phyloP scores from a whole-genome alignment of 139 green algal species.

The Picochlorum sp. region DNA sequence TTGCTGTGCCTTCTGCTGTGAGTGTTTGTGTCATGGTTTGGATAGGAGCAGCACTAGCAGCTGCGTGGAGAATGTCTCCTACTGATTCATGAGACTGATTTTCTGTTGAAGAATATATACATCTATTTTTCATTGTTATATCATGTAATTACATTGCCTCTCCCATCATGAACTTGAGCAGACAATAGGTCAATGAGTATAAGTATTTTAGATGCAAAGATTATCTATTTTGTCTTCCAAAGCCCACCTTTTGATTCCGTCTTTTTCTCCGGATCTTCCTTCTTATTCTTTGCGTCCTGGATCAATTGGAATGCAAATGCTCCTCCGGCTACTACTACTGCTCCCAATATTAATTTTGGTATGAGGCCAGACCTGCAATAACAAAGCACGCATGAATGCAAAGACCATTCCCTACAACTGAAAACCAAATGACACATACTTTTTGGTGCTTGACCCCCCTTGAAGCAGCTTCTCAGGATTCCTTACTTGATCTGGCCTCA shows the following conservation, averaged over 20 bases:
- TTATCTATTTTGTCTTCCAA: too few relatives aligned
- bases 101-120: too few relatives aligned
- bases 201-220: too few relatives aligned
- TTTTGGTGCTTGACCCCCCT: background rate
- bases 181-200: too few relatives aligned
- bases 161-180: too few relatives aligned
- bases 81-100: too few relatives aligned
- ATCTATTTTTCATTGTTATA: background rate
- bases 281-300: background rate
- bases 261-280: background rate
- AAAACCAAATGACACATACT: background rate
- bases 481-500: slow-evolving; percentile 19
- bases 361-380: background rate
- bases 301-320: background rate
- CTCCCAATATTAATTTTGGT: background rate
- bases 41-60: slow-evolving; percentile 21
- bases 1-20: slow-evolving; percentile 31
- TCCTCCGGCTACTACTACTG: background rate
- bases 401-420: background rate
- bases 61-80: slow-evolving; percentile 17
- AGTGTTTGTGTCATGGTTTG: slow-evolving; percentile 22
- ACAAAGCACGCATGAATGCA: background rate
- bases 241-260: too few relatives aligned
- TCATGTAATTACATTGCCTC: too few relatives aligned
- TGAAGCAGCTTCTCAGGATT: background rate